Conservation (phyloP, 2,329 filamentous ascomycete species). For the Cercospora citrullina region DNA sequence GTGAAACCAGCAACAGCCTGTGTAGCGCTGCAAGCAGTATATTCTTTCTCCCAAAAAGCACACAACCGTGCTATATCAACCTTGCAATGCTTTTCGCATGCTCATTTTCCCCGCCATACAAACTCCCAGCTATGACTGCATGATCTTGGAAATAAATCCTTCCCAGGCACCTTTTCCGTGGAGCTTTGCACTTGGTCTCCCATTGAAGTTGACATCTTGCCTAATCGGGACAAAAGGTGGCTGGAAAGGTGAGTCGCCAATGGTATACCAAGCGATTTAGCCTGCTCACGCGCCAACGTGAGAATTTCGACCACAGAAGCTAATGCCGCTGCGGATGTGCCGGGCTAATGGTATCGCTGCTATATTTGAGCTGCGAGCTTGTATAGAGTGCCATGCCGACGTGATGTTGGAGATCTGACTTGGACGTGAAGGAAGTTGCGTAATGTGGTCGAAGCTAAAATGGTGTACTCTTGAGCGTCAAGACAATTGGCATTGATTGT, state of each 20-base stretch:
- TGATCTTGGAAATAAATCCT: neutral
- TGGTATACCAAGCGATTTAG: slow-evolving; percentile 9
- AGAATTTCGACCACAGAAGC: neutral
- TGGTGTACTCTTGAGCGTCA: neutral
- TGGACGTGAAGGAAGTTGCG: slow-evolving; percentile 1
- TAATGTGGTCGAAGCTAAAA: neutral
- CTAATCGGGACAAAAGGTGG: slow-evolving; percentile 6
- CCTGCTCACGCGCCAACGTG: neutral
- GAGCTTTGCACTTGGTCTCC: neutral
- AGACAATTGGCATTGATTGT: neutral
- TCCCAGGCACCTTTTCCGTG: neutral
- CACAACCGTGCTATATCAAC: slow-evolving; percentile 1
- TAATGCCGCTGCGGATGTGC: neutral
- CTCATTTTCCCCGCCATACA: neutral
- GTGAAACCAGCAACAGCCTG: neutral
- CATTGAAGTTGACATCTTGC: slow-evolving; percentile 1
- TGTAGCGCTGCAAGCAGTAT: neutral
- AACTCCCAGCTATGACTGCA: neutral
- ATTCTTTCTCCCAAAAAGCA: neutral
- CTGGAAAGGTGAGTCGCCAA: slow-evolving; percentile 4
- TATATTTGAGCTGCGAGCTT: slow-evolving; percentile 9
- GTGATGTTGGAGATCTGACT: slow-evolving; percentile 1
- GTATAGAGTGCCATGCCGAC: slow-evolving; percentile 8
- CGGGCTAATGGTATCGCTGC: slow-evolving; percentile 3
- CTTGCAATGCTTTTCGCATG: neutral